Percentiles rank a stretch among this genome's conserved stretches.
phyloP scores from a whole-genome alignment of 441 rosid genomes.

The Adansonia grandidieri region DNA sequence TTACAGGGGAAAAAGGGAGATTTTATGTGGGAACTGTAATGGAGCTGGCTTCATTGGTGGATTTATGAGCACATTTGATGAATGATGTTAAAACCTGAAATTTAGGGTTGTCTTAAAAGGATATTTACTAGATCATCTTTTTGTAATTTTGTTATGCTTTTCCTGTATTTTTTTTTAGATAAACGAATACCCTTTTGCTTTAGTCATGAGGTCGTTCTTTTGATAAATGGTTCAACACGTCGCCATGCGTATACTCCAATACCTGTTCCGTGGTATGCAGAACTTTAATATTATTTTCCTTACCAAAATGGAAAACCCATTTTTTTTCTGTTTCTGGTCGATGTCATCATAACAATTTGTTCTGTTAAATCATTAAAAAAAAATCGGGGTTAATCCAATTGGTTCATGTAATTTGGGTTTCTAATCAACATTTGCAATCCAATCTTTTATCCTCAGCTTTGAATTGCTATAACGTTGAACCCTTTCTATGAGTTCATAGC shows the following conservation, averaged over 20 bases:
- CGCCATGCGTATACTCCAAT: background rate
- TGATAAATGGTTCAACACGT: background rate
- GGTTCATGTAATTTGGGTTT: no score
- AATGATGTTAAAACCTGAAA: constrained; percentile 25
- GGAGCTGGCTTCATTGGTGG: constrained; percentile 97
- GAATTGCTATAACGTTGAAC: background rate
- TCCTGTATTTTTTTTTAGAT: no score
- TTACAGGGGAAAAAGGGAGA: constrained; percentile 80
- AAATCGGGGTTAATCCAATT: no score
- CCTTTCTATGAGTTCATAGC: background rate
- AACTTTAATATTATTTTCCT: background rate
- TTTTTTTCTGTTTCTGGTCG: no score
- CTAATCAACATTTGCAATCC: no score
- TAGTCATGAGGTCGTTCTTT: background rate
- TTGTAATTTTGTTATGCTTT: background rate
- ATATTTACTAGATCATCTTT: background rate
- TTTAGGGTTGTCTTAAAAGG: background rate
- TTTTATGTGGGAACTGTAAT: constrained; percentile 82
- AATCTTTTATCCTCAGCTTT: no score
- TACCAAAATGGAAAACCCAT: no score
- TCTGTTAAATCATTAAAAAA: no score
- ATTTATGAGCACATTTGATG: constrained; percentile 82
- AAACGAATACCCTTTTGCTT: background rate
- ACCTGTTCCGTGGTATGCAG: background rate
- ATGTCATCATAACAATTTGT: no score